Evolutionary conservation across 2,329 filamentous ascomycete species (phyloP).

Genomic region (Claviceps arundinis): DNA sequence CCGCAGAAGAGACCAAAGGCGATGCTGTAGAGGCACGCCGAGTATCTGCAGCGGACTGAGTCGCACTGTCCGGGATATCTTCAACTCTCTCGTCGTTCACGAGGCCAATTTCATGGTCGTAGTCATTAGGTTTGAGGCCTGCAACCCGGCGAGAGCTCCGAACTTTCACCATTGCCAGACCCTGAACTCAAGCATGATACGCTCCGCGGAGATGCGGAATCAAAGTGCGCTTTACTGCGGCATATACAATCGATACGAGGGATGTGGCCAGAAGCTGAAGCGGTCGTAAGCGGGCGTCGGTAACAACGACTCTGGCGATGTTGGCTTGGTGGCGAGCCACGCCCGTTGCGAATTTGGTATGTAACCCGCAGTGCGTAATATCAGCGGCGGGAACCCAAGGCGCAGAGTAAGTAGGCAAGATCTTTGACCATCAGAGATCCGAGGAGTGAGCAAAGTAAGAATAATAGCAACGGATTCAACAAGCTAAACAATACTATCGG

Average conservation of each 20-base stretch:
- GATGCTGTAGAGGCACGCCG: constrained; percentile 6
- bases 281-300: not conserved
- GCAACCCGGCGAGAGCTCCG: constrained; percentile 41
- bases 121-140: constrained; percentile 45
- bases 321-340: not conserved
- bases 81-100: constrained; percentile 37
- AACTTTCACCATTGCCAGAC: constrained; percentile 19
- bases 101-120: constrained; percentile 59
- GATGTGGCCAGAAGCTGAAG: not conserved
- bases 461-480: not conserved
- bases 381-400: no score
- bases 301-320: not conserved
- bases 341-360: not conserved
- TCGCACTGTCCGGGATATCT: constrained; percentile 12
- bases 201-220: not conserved
- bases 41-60: not conserved
- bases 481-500: not conserved
- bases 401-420: no score
- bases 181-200: constrained; percentile 11
- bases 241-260: not conserved
- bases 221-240: not conserved
- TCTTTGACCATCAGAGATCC: not conserved
- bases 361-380: no score
- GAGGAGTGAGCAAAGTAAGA: not conserved
- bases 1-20: constrained; percentile 6